phyloP scores from a whole-genome alignment of 345 rosid species.

The Gossypium stocksii region DNA sequence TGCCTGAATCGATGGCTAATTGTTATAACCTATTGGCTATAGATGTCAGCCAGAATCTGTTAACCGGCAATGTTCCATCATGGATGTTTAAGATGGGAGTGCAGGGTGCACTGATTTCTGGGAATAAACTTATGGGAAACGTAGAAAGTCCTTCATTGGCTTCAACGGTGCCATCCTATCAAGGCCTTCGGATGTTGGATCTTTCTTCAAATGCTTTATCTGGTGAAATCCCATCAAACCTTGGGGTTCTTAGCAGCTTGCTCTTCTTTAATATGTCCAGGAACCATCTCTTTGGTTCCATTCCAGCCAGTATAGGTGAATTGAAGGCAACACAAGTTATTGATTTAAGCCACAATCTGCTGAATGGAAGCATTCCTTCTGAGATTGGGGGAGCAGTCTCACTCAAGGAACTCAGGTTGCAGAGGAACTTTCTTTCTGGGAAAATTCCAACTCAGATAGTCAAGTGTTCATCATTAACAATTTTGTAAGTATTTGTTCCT shows the following conservation, averaged over 20 bases:
- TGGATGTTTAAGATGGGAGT: constrained; percentile 45
- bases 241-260: constrained; percentile 52
- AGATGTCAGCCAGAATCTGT: constrained; percentile 66
- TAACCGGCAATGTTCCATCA: constrained; percentile 56
- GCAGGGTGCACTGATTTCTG: constrained; percentile 34
- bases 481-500: constrained; percentile 52
- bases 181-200: constrained; percentile 53
- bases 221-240: constrained; percentile 54
- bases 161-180: constrained; percentile 25
- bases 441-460: constrained; percentile 56
- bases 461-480: constrained; percentile 51
- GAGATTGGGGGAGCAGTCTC: constrained; percentile 63
- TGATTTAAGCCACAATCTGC: constrained; percentile 65
- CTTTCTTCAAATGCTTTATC: constrained; percentile 66
- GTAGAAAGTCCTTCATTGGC: constrained; percentile 15
- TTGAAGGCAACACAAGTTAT: constrained; percentile 39
- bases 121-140: constrained; percentile 28
- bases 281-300: constrained; percentile 56
- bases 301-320: constrained; percentile 57
- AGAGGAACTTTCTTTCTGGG: constrained; percentile 62
- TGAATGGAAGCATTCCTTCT: constrained; percentile 70
- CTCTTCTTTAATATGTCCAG: constrained; percentile 59
- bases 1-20: constrained; percentile 56
- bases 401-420: constrained; percentile 52
- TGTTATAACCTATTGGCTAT: constrained; percentile 51